A percentile compares a stretch with the other conserved stretches of the same genome.
Conservation (phyloP, 2,329 filamentous ascomycete genomes). For the Corinectria fuckeliana region DNA sequence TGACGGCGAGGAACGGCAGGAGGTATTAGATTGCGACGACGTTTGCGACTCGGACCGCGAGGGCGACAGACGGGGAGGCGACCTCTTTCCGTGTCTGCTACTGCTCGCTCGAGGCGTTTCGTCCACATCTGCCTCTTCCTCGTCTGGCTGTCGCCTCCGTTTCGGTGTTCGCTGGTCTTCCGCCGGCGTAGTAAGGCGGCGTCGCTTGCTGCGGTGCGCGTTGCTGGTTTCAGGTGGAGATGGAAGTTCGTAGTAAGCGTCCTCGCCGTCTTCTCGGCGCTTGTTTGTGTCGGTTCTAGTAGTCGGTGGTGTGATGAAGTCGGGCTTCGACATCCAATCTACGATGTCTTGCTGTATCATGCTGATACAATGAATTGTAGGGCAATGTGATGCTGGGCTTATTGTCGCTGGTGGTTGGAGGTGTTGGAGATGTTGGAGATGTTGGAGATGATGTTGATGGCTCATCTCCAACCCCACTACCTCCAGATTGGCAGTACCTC, state of each 20-base stretch:
- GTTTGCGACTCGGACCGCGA: neutral
- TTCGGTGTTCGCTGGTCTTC: neutral
- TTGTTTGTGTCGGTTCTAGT: no score
- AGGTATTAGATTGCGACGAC: neutral
- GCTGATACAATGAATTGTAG: no score
- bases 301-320: neutral
- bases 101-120: neutral
- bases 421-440: no score
- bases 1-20: neutral
- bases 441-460: no score
- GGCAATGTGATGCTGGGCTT: no score
- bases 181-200: no score
- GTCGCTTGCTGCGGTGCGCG: neutral
- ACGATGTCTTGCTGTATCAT: neutral
- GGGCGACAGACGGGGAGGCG: neutral
- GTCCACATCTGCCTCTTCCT: no score
- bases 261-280: no score
- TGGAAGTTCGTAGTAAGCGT: neutral
- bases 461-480: no score
- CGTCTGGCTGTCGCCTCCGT: neutral
- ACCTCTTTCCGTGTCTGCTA: neutral
- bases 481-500: no score
- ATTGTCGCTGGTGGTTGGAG: no score
- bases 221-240: neutral
- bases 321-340: neutral